Percentiles rank a stretch among this genome's conserved stretches.
phyloP scores from a whole-genome alignment of 2,329 filamentous ascomycete genomes.

The Neofusicoccum umdonicola region DNA sequence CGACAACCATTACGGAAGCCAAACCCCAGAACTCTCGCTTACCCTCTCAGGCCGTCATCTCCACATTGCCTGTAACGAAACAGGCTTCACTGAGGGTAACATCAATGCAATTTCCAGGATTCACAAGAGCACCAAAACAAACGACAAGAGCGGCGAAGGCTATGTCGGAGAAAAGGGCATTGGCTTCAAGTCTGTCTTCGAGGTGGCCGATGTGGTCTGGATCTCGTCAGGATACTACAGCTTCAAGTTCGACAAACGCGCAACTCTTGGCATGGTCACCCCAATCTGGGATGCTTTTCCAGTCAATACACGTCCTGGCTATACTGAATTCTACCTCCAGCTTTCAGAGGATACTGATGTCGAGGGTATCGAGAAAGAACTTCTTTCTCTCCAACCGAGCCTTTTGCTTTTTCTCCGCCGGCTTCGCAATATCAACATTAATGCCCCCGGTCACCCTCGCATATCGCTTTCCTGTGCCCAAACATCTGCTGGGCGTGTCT shows the following conservation, averaged over 20 bases:
- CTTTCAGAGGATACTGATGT: background rate
- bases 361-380: background rate
- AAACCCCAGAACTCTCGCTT: conserved; percentile 29
- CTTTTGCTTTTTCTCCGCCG: background rate
- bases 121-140: conserved; percentile 43
- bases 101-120: conserved; percentile 48
- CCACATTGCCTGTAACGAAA: background rate
- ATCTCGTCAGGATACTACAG: conserved; percentile 47
- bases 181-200: conserved; percentile 39
- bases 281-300: conserved; percentile 30
- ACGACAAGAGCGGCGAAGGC: conserved; percentile 17
- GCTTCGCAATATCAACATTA: background rate
- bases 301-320: background rate
- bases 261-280: conserved; percentile 34
- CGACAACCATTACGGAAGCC: conserved; percentile 44
- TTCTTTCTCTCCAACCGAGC: background rate
- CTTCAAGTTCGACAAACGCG: conserved; percentile 43
- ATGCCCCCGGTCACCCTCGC: background rate
- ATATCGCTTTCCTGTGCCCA: background rate
- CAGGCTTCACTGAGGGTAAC: conserved; percentile 28
- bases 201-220: conserved; percentile 40
- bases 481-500: too few species aligned
- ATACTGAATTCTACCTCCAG: background rate
- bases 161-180: conserved; percentile 37
- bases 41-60: background rate